Evolutionary conservation across 306 rosid species (phyloP).

Genomic region (Lathyrus aphaca): DNA sequence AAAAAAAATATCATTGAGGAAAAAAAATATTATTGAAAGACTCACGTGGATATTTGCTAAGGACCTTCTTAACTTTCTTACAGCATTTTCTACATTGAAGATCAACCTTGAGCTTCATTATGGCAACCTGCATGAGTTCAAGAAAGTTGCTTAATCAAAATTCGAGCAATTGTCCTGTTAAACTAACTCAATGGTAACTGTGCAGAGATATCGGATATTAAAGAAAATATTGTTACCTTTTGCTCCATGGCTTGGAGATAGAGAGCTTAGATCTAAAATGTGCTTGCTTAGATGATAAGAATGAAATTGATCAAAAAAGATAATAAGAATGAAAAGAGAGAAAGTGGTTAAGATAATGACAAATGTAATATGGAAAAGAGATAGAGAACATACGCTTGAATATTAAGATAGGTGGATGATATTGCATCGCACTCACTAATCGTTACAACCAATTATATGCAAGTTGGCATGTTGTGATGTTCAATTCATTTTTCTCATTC

Average conservation of each 20-base stretch:
- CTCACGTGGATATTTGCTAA: conserved; percentile 70
- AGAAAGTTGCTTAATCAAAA: background rate
- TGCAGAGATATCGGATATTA: background rate
- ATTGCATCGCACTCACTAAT: conserved; percentile 15
- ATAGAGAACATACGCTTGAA: conserved; percentile 1
- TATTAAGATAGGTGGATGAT: conserved; percentile 9
- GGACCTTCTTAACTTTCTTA: conserved; percentile 70
- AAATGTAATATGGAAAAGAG: conserved; percentile 14
- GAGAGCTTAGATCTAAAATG: conserved; percentile 25
- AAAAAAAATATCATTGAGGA: background rate
- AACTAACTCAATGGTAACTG: too few relatives aligned
- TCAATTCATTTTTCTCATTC: background rate
- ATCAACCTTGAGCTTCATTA: conserved; percentile 67
- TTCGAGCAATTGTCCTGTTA: background rate
- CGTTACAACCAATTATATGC: background rate
- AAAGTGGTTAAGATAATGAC: background rate
- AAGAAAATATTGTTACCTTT: conserved; percentile 33
- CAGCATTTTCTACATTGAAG: conserved; percentile 64
- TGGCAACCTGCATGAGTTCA: conserved; percentile 27
- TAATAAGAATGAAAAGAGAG: background rate
- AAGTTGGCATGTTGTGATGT: background rate
- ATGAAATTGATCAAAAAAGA: background rate
- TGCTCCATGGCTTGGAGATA: conserved; percentile 40
- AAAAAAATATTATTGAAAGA: conserved; percentile 8
- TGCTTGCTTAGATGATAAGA: background rate